Conservation (phyloP, 345 rosid genomes). For the Dipteronia sinensis region DNA sequence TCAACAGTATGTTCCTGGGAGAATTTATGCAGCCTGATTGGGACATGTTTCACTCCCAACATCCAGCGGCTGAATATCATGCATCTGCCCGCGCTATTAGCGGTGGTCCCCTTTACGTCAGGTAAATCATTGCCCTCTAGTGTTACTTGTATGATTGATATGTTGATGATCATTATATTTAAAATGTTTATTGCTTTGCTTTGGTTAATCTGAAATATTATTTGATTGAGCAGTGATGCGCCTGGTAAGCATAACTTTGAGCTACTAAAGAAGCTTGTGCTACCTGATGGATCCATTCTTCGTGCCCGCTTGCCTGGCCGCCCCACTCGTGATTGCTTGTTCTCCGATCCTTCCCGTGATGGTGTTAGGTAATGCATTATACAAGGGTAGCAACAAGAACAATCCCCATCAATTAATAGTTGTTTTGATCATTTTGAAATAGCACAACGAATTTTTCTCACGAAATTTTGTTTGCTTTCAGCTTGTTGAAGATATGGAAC, state of each 20-base stretch:
- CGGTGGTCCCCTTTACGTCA: slow-evolving; percentile 89
- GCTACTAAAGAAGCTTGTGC: slow-evolving; percentile 70
- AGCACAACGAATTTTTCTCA: neutral
- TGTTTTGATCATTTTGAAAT: neutral
- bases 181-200: neutral
- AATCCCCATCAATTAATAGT: neutral
- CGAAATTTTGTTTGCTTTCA: slow-evolving; percentile 34
- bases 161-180: neutral
- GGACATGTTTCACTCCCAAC: slow-evolving; percentile 96
- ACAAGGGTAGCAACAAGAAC: too few relatives aligned
- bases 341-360: slow-evolving; percentile 85
- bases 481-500: slow-evolving; percentile 97
- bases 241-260: slow-evolving; percentile 91
- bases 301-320: slow-evolving; percentile 88
- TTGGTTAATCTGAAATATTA: neutral
- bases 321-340: slow-evolving; percentile 85
- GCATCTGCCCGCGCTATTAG: slow-evolving; percentile 94
- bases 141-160: neutral
- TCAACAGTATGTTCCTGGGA: slow-evolving; percentile 86
- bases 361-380: slow-evolving; percentile 59
- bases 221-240: slow-evolving; percentile 62
- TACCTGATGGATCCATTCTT: slow-evolving; percentile 91
- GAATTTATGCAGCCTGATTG: slow-evolving; percentile 94
- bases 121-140: slow-evolving; percentile 35
- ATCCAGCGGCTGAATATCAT: slow-evolving; percentile 94